Evolutionary conservation across 306 rosid genomes (phyloP).

Genomic region (Myrica gale): DNA sequence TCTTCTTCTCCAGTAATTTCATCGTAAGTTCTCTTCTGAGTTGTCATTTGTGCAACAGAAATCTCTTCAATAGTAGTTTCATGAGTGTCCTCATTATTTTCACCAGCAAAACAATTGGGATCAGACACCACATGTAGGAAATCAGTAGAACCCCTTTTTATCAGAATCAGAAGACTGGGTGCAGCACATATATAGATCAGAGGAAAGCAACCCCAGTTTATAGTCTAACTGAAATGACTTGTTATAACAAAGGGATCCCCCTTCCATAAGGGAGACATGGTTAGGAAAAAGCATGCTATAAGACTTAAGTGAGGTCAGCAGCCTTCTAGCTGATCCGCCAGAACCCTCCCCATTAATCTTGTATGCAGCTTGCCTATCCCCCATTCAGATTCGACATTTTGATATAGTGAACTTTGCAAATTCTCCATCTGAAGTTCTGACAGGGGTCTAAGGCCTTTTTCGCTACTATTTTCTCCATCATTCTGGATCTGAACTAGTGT

Average conservation of each 20-base stretch:
- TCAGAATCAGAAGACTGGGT: slow-evolving; percentile 38
- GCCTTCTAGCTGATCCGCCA: slow-evolving; percentile 34
- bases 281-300: slow-evolving; percentile 49
- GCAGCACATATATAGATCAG: slow-evolving; percentile 31
- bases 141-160: slow-evolving; percentile 36
- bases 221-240: slow-evolving; percentile 33
- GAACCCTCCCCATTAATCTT: slow-evolving; percentile 32
- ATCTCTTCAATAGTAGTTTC: slow-evolving; percentile 32
- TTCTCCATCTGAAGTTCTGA: slow-evolving; percentile 43
- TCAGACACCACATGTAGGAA: slow-evolving; percentile 15
- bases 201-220: slow-evolving; percentile 31
- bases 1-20: slow-evolving; percentile 32
- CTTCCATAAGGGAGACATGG: slow-evolving; percentile 15
- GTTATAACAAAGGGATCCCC: slow-evolving; percentile 20
- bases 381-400: slow-evolving; percentile 24
- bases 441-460: slow-evolving; percentile 29
- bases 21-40: slow-evolving; percentile 29
- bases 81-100: slow-evolving; percentile 30
- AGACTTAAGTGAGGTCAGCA: slow-evolving; percentile 49
- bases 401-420: slow-evolving; percentile 28
- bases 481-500: slow-evolving; percentile 25
- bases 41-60: slow-evolving; percentile 25
- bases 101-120: slow-evolving; percentile 27
- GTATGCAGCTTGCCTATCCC: slow-evolving; percentile 29
- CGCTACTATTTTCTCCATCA: slow-evolving; percentile 30